phyloP scores from a whole-genome alignment of 768 basidiomycete genomes.

The Omphalotus guepiniiformis region DNA sequence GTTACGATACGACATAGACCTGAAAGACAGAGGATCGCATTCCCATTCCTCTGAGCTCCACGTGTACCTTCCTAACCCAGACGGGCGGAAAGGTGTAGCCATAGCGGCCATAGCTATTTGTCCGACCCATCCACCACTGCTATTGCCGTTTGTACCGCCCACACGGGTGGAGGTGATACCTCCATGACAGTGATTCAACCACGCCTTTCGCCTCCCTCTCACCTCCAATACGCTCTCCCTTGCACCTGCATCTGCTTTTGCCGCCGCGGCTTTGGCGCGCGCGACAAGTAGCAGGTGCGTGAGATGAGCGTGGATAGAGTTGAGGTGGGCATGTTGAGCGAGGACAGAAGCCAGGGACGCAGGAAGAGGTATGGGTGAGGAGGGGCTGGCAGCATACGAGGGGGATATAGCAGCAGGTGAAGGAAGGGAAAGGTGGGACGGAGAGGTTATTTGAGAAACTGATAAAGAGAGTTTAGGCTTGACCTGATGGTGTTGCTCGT shows the following conservation, averaged over 20 bases:
- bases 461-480: too few species aligned
- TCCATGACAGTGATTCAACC: conserved; percentile 38
- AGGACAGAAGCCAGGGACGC: conserved; percentile 22
- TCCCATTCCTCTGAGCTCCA: conserved; percentile 9
- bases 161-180: not conserved
- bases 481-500: too few species aligned
- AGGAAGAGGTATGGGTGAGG: not conserved
- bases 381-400: not conserved
- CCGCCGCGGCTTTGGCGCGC: conserved; percentile 35
- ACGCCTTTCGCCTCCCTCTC: conserved; percentile 59
- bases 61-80: not conserved
- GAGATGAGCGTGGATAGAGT: conserved; percentile 32
- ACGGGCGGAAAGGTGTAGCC: conserved; percentile 1
- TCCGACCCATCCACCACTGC: too few species aligned
- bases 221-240: conserved; percentile 49
- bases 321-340: conserved; percentile 29
- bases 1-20: not conserved
- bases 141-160: not conserved
- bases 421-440: not conserved
- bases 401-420: not conserved
- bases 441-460: too few species aligned
- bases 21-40: conserved; percentile 2
- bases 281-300: conserved; percentile 37
- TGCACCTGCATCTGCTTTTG: conserved; percentile 33
- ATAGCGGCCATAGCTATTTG: too few species aligned